Conservation (phyloP, 1,139 yeast genomes). For the Saccharomyces hybrid region DNA sequence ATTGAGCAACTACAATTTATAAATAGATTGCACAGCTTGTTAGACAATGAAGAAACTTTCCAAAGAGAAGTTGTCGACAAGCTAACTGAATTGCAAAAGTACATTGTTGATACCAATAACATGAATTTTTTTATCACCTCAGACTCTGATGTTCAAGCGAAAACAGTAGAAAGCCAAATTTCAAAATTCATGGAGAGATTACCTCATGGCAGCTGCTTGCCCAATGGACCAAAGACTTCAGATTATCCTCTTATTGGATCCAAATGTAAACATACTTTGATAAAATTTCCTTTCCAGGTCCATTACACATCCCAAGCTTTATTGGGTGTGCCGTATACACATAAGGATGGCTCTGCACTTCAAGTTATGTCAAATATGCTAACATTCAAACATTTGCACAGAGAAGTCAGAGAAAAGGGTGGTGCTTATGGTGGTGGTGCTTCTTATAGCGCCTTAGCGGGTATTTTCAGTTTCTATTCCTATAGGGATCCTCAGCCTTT, state of each 20-base stretch:
- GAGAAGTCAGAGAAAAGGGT: constrained; percentile 88
- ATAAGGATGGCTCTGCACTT: constrained; percentile 74
- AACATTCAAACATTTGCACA: constrained; percentile 77
- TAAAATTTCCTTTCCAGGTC: constrained; percentile 82
- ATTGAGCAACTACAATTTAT: constrained; percentile 69
- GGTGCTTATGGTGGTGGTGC: constrained; percentile 99
- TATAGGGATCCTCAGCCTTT: constrained; percentile 89
- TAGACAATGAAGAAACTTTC: constrained; percentile 52
- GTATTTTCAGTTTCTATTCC: constrained; percentile 73
- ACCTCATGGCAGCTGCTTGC: constrained; percentile 12
- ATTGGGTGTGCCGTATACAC: constrained; percentile 58
- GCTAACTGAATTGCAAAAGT: constrained; percentile 46
- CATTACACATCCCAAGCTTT: constrained; percentile 71
- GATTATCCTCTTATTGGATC: constrained; percentile 13
- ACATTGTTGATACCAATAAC: constrained; percentile 36
- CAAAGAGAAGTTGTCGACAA: constrained; percentile 54
- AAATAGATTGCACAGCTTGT: constrained; percentile 44
- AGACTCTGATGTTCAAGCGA: constrained; percentile 35
- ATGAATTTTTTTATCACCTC: constrained; percentile 57
- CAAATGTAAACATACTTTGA: constrained; percentile 36
- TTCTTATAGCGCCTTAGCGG: constrained; percentile 72
- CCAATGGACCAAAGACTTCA: constrained; percentile 6
- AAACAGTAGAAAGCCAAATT: constrained; percentile 29
- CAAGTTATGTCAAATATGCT: constrained; percentile 76
- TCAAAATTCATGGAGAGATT: constrained; percentile 20